Conservation (phyloP, 768 basidiomycete species). For the Boletus sp. region DNA sequence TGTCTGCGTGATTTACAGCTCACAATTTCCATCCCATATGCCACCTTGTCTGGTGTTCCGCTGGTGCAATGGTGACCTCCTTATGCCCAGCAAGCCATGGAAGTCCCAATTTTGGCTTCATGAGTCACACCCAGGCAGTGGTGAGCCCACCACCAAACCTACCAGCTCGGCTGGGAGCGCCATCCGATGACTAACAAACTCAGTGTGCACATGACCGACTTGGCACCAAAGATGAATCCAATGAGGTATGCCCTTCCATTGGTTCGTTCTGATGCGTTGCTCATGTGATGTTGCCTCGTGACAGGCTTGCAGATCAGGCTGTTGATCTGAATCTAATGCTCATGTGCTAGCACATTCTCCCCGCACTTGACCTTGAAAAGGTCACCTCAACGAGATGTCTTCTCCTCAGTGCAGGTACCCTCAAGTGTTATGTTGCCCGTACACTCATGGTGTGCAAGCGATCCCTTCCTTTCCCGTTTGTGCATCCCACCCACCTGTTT, state of each 20-base stretch:
- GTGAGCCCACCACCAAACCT: constrained; percentile 37
- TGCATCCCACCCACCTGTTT: background rate
- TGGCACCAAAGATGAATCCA: constrained; percentile 97
- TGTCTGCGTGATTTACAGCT: too few species aligned
- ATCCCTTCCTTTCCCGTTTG: background rate
- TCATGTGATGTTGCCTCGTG: background rate
- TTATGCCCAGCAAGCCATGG: constrained; percentile 43
- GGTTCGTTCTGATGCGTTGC: background rate
- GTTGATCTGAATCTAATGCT: constrained; percentile 96
- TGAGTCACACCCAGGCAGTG: constrained; percentile 32
- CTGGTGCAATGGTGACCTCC: constrained; percentile 67
- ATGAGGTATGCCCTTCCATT: constrained; percentile 44
- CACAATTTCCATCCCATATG: constrained; percentile 44
- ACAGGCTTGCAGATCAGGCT: constrained; percentile 89
- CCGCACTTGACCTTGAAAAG: constrained; percentile 84
- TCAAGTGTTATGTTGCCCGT: constrained; percentile 94
- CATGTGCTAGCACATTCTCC: constrained; percentile 97
- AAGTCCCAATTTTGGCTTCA: constrained; percentile 62
- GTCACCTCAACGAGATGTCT: constrained; percentile 78
- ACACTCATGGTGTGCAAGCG: constrained; percentile 72
- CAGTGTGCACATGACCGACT: constrained; percentile 81
- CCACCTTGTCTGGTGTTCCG: constrained; percentile 65
- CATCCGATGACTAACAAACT: constrained; percentile 78
- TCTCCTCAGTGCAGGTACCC: constrained; percentile 90
- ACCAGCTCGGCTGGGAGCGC: constrained; percentile 93